Conservation (phyloP, 1,284 basidiomycete species). For the Apiotrichum siamense region DNA sequence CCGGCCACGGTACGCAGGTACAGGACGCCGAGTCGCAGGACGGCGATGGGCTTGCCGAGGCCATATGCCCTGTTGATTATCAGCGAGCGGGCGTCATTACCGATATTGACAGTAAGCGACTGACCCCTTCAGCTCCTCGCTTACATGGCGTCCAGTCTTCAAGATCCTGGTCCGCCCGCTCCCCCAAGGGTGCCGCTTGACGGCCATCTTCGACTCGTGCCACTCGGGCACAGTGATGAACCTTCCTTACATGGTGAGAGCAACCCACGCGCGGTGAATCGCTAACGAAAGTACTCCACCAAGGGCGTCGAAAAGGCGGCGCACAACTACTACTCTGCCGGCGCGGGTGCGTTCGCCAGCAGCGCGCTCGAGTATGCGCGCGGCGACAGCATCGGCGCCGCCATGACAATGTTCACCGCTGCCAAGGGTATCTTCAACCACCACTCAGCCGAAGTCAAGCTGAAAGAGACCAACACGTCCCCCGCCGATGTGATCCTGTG, state of each 20-base stretch:
- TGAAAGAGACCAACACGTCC: conserved; percentile 56
- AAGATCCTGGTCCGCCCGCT: conserved; percentile 59
- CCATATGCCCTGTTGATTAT: conserved; percentile 80
- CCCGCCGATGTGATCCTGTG: conserved; percentile 64
- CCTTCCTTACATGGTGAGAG: conserved; percentile 48
- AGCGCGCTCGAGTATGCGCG: conserved; percentile 45
- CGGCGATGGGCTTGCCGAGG: conserved; percentile 48
- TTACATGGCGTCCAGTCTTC: conserved; percentile 23
- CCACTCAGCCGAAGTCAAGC: conserved; percentile 25
- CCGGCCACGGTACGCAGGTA: conserved; percentile 76
- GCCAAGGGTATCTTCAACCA: conserved; percentile 18
- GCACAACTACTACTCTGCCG: conserved; percentile 70
- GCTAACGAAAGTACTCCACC: conserved; percentile 61
- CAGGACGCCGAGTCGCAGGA: conserved; percentile 58
- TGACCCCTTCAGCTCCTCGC: background rate
- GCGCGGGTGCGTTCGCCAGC: conserved; percentile 59
- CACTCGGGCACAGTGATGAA: conserved; percentile 48
- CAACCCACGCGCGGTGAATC: no score
- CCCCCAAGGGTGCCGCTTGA: conserved; percentile 80
- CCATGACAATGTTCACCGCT: conserved; percentile 49
- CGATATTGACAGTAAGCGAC: conserved; percentile 51
- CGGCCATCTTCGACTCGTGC: conserved; percentile 71
- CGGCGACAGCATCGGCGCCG: conserved; percentile 63
- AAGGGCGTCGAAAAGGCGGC: conserved; percentile 92
- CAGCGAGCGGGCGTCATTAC: conserved; percentile 67